phyloP scores from a whole-genome alignment of 23 red algal species.

The Agarophyton chilense region DNA sequence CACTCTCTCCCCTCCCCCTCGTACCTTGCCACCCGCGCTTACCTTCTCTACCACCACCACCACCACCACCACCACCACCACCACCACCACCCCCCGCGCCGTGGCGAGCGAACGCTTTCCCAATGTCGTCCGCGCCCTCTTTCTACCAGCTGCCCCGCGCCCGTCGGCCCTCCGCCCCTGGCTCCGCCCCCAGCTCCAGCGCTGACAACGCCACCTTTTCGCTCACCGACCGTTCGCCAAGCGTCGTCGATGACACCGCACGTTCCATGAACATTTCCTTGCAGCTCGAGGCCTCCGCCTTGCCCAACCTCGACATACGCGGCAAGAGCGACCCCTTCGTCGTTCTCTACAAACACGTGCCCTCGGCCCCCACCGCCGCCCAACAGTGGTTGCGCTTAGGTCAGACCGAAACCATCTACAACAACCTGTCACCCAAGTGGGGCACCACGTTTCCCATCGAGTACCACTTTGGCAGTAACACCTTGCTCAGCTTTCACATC shows the following conservation, averaged over 20 bases:
- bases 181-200: neutral
- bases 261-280: conserved; percentile 46
- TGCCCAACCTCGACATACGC: conserved; percentile 53
- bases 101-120: no score
- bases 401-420: conserved; percentile 64
- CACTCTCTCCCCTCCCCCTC: no score
- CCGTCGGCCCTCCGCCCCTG: neutral
- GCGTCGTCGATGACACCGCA: conserved; percentile 10
- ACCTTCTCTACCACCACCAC: no score
- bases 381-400: conserved; percentile 25
- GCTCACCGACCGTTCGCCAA: neutral
- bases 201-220: neutral
- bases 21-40: no score
- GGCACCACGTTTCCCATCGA: conserved; percentile 37
- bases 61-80: neutral
- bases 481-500: conserved; percentile 41
- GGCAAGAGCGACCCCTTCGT: conserved; percentile 53
- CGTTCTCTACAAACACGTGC: conserved; percentile 40
- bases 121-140: neutral
- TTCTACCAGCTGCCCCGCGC: neutral
- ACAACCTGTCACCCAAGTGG: conserved; percentile 52
- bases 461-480: conserved; percentile 51
- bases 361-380: neutral
- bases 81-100: no score
- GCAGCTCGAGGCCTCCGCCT: conserved; percentile 36